Percentiles rank a stretch among this genome's conserved stretches.
Evolutionary conservation across 164 flowering plant genomes (phyloP).

Genomic region (Taxillus chinensis): DNA sequence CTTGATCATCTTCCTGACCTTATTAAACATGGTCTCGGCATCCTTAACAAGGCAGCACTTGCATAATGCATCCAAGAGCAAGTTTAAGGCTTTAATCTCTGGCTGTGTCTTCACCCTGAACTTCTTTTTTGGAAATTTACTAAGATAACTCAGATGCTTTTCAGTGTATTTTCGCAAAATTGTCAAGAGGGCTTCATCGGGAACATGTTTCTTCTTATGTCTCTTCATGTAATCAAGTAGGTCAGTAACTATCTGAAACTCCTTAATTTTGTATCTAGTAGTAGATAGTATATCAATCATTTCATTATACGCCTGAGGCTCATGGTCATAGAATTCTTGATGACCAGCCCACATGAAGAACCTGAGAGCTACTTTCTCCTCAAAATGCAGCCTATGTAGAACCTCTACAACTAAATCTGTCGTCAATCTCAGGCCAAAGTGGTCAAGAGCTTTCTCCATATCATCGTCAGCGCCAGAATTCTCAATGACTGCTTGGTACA

Average conservation of each 20-base stretch:
- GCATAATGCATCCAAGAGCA: slow-evolving; percentile 79
- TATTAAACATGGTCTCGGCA: slow-evolving; percentile 58
- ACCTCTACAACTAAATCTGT: slow-evolving; percentile 47
- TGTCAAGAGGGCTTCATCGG: slow-evolving; percentile 52
- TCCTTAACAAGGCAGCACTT: slow-evolving; percentile 76
- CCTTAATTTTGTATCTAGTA: slow-evolving; percentile 70
- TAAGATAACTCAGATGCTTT: slow-evolving; percentile 55
- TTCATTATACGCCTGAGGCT: slow-evolving; percentile 41
- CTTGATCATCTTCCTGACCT: slow-evolving; percentile 41
- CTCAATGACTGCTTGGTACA: slow-evolving; percentile 34
- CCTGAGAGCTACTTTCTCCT: slow-evolving; percentile 78
- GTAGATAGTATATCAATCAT: slow-evolving; percentile 81
- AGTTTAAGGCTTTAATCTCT: slow-evolving; percentile 72
- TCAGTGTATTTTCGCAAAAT: slow-evolving; percentile 64
- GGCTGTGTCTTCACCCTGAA: slow-evolving; percentile 78
- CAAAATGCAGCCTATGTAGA: slow-evolving; percentile 46
- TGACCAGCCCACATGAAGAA: slow-evolving; percentile 82
- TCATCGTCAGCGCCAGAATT: slow-evolving; percentile 22
- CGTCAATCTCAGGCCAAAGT: slow-evolving; percentile 29
- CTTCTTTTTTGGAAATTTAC: slow-evolving; percentile 68
- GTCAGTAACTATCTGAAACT: slow-evolving; percentile 75
- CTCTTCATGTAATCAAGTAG: slow-evolving; percentile 92
- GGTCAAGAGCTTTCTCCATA: slow-evolving; percentile 61
- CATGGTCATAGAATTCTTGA: slow-evolving; percentile 59
- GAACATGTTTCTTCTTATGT: slow-evolving; percentile 46